Evolutionary conservation across 2,329 filamentous ascomycete species (phyloP), one percentile per base, ranked within the genome.

Genomic region (Colletotrichum lupini): DNA sequence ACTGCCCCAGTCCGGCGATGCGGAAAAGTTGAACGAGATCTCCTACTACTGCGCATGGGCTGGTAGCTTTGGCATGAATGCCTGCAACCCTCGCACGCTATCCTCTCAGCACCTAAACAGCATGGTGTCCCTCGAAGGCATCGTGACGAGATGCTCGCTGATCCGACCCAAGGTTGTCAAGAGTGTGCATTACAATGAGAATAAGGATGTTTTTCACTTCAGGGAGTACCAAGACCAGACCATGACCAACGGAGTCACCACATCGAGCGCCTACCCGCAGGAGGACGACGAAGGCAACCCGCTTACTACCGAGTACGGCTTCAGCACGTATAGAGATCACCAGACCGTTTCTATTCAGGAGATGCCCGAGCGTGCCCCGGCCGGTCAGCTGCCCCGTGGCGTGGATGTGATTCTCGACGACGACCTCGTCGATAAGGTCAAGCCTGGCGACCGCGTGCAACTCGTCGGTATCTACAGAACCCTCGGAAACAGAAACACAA

Each of bases 261-360:
- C 94, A 75, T 93, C 94, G 56, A 97, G 95, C 78, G 95, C 98
- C 11, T 98, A 98, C 80, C 96, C 96, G 5, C 95, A 95, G 76
- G 94, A 98, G 80, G 96, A 98, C 80, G 95, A 96, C 55, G 92
- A 98, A 11, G 95, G 95, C 74, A 98, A 98, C 80, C 93, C 96
- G 3, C 88, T 99, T 24, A 90, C 95, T 72, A 99, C 97, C 4
- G 97, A 99, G 81, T 99, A 98, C 81, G 97, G 97, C 28, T 96
- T 97, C 85, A 97, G 93, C 82, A 97, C 93, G 63, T 99, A 98
- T 84, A 90, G 96, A 80, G 97, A 99, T 81, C 97, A 99, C 81
- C 97, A 99, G 83, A 98, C 94, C 19, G 95, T 99, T 73, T 98
- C 96, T 0, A 98, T 99, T 76, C 97, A 99, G 84, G 97, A 99